Conservation (phyloP, 2,329 filamentous ascomycete genomes). For the Claviceps arundinis region DNA sequence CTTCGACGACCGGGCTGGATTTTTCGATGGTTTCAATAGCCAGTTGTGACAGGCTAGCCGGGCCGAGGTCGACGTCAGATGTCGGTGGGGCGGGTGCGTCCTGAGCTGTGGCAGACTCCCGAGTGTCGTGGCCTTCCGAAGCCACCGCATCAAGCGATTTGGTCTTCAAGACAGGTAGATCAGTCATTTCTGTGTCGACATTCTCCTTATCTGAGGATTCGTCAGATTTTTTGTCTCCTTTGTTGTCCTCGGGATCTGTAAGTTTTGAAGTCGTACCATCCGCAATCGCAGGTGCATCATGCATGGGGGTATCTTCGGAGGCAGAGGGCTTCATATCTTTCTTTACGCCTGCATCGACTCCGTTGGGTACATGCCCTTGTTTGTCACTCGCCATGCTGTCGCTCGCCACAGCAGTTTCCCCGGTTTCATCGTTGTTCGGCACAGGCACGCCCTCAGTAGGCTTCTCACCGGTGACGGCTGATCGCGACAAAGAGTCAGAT, state of each 20-base stretch:
- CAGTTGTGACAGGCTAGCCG: constrained; percentile 25
- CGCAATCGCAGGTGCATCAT: background rate
- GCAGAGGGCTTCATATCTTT: background rate
- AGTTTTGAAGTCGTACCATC: background rate
- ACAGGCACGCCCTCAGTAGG: background rate
- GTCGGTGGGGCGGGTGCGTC: constrained; percentile 12
- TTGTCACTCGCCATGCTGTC: constrained; percentile 7
- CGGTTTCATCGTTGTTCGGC: constrained; percentile 3
- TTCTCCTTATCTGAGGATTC: background rate
- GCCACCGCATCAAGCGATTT: constrained; percentile 8
- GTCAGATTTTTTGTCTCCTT: background rate
- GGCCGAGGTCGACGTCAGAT: constrained; percentile 23
- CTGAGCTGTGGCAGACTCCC: constrained; percentile 6
- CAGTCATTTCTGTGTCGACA: constrained; percentile 15
- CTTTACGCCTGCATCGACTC: background rate
- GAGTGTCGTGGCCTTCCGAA: constrained; percentile 1
- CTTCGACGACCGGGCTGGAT: constrained; percentile 13
- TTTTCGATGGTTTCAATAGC: constrained; percentile 23
- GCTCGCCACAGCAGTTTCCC: constrained; percentile 8
- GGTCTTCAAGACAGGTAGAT: constrained; percentile 10
- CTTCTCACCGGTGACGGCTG: constrained; percentile 1
- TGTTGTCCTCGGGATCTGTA: background rate
- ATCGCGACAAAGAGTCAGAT: constrained; percentile 5
- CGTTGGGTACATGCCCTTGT: background rate
- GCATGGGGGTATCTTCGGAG: constrained; percentile 2